Evolutionary conservation across 192 early-diverging fungal genomes (phyloP), one percentile per base, ranked within the genome.

Genomic region (Coemansia sp.): DNA sequence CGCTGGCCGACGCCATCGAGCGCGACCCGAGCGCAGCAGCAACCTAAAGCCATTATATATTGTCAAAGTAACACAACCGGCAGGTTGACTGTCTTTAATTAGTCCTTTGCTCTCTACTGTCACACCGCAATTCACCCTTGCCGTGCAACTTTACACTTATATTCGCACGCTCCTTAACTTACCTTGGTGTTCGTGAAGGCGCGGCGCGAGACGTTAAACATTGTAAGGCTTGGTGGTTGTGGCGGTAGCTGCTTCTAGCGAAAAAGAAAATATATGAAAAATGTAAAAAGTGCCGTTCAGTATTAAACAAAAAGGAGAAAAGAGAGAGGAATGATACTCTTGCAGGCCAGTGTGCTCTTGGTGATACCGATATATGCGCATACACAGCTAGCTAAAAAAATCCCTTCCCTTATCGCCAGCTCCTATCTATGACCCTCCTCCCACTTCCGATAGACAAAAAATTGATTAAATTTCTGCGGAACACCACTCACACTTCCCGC

Each of bases 131-230:
- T n/a, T n/a, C n/a, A n/a, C n/a, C n/a, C n/a, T n/a, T n/a, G n/a
- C n/a, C n/a, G n/a, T n/a, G n/a, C n/a, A n/a, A n/a, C n/a, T n/a
- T n/a, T n/a, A n/a, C n/a, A n/a, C n/a, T n/a, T n/a, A n/a, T n/a
- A n/a, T n/a, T n/a, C n/a, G n/a, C n/a, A n/a, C n/a, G n/a, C n/a
- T n/a, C 7, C 27, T 7, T 30, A 30, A 5, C 40, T 54, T 73
- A 62, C 70, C 70, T 73, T 64, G n/a, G 63, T 43, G 18, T 39
- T 49, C 39, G 59, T 38, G 34, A 59, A 53, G 24, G 67, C 55
- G n/a, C 72, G 66, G 24, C 72, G 72, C 45, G 66, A 55, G 47
- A 69, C 54, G 43, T 45, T 75, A 34, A 75, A 69, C 72, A 75
- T 75, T 23, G 41, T 68, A 30, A 30, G 27, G 33, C 34, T 44